A percentile compares a stretch with the other conserved stretches of the same genome.
Evolutionary conservation across 2,329 filamentous ascomycete species (phyloP).

Genomic region (Talaromyces pinophilus): DNA sequence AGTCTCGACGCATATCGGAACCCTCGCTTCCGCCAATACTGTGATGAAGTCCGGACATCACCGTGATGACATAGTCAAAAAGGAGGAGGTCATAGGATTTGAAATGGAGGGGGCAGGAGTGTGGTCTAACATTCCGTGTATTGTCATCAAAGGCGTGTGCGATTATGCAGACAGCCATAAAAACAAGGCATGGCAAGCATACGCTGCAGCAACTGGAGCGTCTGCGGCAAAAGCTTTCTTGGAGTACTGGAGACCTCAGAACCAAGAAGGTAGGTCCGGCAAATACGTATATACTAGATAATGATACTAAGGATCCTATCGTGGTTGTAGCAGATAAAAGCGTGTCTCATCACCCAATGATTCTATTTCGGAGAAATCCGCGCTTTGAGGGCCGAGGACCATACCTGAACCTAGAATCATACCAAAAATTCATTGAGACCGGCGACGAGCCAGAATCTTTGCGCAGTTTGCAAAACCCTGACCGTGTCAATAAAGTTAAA

Average conservation of each 20-base stretch:
- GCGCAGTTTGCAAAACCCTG: no score
- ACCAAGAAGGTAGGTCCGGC: not conserved
- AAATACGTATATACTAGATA: not conserved
- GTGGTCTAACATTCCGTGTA: constrained; percentile 24
- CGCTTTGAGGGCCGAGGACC: no score
- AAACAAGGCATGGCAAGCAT: not conserved
- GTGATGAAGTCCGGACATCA: constrained; percentile 15
- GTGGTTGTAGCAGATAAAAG: not conserved
- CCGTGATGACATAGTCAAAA: constrained; percentile 9
- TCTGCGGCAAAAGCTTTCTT: not conserved
- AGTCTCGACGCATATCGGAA: not conserved
- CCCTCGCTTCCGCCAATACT: constrained; percentile 10
- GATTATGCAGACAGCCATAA: constrained; percentile 16
- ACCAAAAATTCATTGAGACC: no score
- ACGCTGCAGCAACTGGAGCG: not conserved
- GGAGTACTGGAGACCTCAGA: not conserved
- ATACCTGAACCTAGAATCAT: no score
- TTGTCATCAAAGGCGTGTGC: constrained; percentile 12
- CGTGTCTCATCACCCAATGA: no score
- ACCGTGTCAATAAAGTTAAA: no score
- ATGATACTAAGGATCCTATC: not conserved
- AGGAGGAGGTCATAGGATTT: constrained; percentile 26
- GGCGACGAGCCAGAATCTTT: no score
- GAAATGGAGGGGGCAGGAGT: constrained; percentile 34
- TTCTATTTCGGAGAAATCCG: no score